phyloP scores from a whole-genome alignment of 768 basidiomycete genomes.

The Cystobasidiopsis lactophilus region DNA sequence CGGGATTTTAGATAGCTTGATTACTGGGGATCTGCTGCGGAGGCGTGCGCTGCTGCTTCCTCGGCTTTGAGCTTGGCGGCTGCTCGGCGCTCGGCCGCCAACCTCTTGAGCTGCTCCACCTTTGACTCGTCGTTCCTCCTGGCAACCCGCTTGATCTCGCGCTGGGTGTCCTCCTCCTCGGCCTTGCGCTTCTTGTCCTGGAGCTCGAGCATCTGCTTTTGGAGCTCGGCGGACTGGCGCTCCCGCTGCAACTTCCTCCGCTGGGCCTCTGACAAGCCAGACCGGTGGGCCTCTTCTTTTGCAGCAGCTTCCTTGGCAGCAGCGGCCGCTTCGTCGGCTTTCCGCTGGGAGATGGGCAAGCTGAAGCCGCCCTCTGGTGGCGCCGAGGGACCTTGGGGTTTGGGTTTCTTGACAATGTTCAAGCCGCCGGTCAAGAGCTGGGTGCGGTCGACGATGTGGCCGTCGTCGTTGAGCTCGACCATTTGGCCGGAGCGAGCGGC shows the following conservation, averaged over 20 bases:
- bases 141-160: constrained; percentile 30
- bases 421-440: constrained; percentile 76
- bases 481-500: constrained; percentile 56
- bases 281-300: constrained; percentile 5
- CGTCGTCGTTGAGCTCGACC: constrained; percentile 89
- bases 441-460: constrained; percentile 88
- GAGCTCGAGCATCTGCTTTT: constrained; percentile 56
- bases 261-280: constrained; percentile 6
- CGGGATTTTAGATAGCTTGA: too few relatives aligned
- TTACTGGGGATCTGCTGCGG: too few relatives aligned
- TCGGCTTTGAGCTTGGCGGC: constrained; percentile 13
- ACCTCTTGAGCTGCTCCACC: constrained; percentile 57
- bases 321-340: not conserved
- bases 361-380: constrained; percentile 14
- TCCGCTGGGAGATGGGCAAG: constrained; percentile 10
- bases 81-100: constrained; percentile 37
- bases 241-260: constrained; percentile 52
- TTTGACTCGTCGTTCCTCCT: constrained; percentile 56
- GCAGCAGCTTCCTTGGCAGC: constrained; percentile 9
- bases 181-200: constrained; percentile 37
- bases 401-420: constrained; percentile 50
- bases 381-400: constrained; percentile 10
- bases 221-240: constrained; percentile 54
- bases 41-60: constrained; percentile 6
- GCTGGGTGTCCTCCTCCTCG: constrained; percentile 38